Base-by-base conservation (phyloP, 2,329 filamentous ascomycete species). In the Aspergillus brunneoviolaceus region DNA sequence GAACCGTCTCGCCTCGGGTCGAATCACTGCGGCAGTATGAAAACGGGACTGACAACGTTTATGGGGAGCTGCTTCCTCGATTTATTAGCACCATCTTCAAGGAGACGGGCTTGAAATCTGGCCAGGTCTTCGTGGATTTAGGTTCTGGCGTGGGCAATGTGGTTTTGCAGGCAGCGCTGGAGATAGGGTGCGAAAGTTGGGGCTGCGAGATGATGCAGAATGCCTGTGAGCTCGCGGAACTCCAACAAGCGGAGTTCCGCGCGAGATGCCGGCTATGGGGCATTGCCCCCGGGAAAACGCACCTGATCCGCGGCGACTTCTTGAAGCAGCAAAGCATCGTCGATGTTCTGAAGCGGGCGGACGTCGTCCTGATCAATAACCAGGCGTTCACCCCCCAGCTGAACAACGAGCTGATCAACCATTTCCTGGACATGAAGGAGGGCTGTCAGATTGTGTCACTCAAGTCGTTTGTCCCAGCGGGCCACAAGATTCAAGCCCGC, bases 341-440 rank as follows among this genome's bases (percentile, higher is more conserved):
- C 61, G 83, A 87, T 25, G 88, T 88, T 7, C 82, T 99, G 53
- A 89, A 89, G 74, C 86, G 88, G 57, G 94, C 95, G 1, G 95
- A 99, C 73, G 93, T 98, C n/a, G 86, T 99, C 19, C 84, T 99
- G 27, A 94, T 98, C 69, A 99, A 99, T 81, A 99, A 99, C 78
- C 93, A 98, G 77, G 95, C 92, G 2, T 99, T 99, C 77, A 93
- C 89, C 5, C 89, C 93, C 14, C 84, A 89, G 67, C 85, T 97
- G 58, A 99, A 98, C 77, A 89, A 91, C 71, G 86, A 87, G 63
- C 82, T 99, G 50, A 86, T 94, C 66, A 87, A 91, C 68, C 91
- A 96, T 80, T 98, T 99, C 71, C 80, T 99, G 61, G 95, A 99
- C 71, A 81, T 98, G 63, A 98, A 97, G 77, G 84, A 90, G 57